phyloP scores from a whole-genome alignment of 2,329 filamentous ascomycete species.

The Phoma sp. region DNA sequence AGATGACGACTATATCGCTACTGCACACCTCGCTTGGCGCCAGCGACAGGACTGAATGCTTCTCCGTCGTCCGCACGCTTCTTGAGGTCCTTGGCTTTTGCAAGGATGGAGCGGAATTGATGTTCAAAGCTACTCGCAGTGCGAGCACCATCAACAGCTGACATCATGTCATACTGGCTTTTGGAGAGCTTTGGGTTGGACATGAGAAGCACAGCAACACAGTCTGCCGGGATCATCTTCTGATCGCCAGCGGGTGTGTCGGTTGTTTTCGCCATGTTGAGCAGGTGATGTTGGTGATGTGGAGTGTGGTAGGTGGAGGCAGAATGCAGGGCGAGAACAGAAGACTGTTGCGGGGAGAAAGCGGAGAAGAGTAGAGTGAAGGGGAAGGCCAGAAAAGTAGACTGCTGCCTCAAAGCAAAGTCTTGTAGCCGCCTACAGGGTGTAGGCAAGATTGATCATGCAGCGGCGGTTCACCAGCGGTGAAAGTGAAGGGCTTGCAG shows the following conservation, averaged over 20 bases:
- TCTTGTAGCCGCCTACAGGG: conserved; percentile 4
- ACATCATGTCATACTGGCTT: conserved; percentile 37
- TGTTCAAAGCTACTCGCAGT: conserved; percentile 36
- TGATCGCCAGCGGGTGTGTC: conserved; percentile 9
- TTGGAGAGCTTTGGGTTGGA: conserved; percentile 25
- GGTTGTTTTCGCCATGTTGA: conserved; percentile 24
- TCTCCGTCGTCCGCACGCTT: conserved; percentile 32
- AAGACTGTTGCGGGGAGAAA: background rate
- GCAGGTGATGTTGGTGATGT: background rate
- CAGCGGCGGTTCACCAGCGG: background rate
- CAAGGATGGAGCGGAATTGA: conserved; percentile 29
- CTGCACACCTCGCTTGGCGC: conserved; percentile 29
- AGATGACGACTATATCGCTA: no score
- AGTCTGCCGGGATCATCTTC: conserved; percentile 30
- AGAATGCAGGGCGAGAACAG: background rate
- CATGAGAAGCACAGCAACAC: conserved; percentile 34
- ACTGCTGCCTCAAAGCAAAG: background rate
- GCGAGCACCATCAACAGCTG: conserved; percentile 30
- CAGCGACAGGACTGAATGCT: conserved; percentile 29
- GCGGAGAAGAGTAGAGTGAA: background rate
- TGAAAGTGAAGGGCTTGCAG: conserved; percentile 5
- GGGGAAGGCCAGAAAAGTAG: background rate
- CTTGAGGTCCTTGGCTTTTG: conserved; percentile 39
- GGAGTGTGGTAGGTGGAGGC: no score
- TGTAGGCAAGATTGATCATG: conserved; percentile 1